Evolutionary conservation across 148 eudicot species (phyloP).

Genomic region (Limonium bicolor): DNA sequence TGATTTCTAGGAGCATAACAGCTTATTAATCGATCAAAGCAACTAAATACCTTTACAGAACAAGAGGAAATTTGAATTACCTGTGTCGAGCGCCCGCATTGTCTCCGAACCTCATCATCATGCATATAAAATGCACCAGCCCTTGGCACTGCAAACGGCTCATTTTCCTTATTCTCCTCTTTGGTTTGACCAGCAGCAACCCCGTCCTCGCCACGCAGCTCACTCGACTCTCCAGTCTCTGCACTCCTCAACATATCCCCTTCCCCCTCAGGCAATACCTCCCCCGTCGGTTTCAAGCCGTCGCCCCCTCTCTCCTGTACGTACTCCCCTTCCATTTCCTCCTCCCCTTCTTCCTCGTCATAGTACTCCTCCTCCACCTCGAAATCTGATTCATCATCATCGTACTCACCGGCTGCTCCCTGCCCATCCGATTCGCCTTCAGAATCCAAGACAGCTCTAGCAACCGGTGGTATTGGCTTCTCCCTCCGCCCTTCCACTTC

Average conservation of each 20-base stretch:
- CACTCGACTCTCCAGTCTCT: constrained; percentile 5
- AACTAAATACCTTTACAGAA: too few relatives aligned
- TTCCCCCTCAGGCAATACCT: constrained; percentile 5
- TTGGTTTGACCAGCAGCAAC: constrained; percentile 1
- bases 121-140: constrained; percentile 94
- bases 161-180: constrained; percentile 47
- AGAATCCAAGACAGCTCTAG: constrained; percentile 16
- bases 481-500: background rate
- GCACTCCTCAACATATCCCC: constrained; percentile 3
- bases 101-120: constrained; percentile 71
- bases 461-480: too few relatives aligned
- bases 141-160: constrained; percentile 81
- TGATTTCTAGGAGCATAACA: too few relatives aligned
- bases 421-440: constrained; percentile 48
- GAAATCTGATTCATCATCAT: constrained; percentile 25
- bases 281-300: constrained; percentile 1
- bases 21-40: too few relatives aligned
- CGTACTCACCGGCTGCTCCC: constrained; percentile 61
- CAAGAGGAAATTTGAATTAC: too few relatives aligned
- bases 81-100: constrained; percentile 54
- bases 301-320: constrained; percentile 11
- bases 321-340: constrained; percentile 11
- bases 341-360: constrained; percentile 16
- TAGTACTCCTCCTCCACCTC: constrained; percentile 8
- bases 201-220: constrained; percentile 11